Conservation (phyloP, 2,329 filamentous ascomycete genomes). For the Microdochium bolleyi region DNA sequence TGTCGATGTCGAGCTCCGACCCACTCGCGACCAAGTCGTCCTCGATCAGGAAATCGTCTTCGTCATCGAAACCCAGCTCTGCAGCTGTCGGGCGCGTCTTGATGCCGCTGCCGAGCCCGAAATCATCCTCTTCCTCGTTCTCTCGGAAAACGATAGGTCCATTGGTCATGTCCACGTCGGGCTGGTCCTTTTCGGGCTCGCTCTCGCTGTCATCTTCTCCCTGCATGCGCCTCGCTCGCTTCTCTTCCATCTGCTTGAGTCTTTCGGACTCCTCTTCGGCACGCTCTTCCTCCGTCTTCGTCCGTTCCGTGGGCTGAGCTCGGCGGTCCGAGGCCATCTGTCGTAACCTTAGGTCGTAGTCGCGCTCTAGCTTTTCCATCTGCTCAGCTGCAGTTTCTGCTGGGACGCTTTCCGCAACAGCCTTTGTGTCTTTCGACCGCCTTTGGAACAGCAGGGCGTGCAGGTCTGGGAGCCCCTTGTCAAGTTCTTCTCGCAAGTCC, state of each 20-base stretch:
- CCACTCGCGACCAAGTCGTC: slow-evolving; percentile 80
- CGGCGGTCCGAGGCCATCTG: slow-evolving; percentile 78
- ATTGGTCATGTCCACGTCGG: slow-evolving; percentile 15
- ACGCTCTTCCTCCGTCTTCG: slow-evolving; percentile 85
- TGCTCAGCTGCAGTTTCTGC: slow-evolving; percentile 43
- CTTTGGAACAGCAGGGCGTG: slow-evolving; percentile 57
- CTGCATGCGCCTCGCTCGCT: slow-evolving; percentile 77
- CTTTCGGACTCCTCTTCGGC: slow-evolving; percentile 68
- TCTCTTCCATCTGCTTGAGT: slow-evolving; percentile 74
- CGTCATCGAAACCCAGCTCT: slow-evolving; percentile 74
- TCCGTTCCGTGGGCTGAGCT: slow-evolving; percentile 77
- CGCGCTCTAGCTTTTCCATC: slow-evolving; percentile 65
- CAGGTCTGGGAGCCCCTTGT: slow-evolving; percentile 74
- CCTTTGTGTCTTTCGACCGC: slow-evolving; percentile 28
- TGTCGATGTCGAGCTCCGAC: slow-evolving; percentile 56
- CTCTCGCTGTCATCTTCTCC: slow-evolving; percentile 51
- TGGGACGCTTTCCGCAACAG: slow-evolving; percentile 12
- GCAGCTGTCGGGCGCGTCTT: slow-evolving; percentile 47
- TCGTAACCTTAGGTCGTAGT: slow-evolving; percentile 79
- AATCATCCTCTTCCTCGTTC: slow-evolving; percentile 45
- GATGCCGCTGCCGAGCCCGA: slow-evolving; percentile 52
- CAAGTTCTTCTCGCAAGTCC: slow-evolving; percentile 73
- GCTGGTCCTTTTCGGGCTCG: slow-evolving; percentile 25
- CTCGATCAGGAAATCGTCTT: slow-evolving; percentile 89
- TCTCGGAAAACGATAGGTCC: slow-evolving; percentile 16